Evolutionary conservation across 352 stramenopile genomes (phyloP), one percentile per base, ranked within the genome.

Genomic region (Phytophthora niederhauseri): DNA sequence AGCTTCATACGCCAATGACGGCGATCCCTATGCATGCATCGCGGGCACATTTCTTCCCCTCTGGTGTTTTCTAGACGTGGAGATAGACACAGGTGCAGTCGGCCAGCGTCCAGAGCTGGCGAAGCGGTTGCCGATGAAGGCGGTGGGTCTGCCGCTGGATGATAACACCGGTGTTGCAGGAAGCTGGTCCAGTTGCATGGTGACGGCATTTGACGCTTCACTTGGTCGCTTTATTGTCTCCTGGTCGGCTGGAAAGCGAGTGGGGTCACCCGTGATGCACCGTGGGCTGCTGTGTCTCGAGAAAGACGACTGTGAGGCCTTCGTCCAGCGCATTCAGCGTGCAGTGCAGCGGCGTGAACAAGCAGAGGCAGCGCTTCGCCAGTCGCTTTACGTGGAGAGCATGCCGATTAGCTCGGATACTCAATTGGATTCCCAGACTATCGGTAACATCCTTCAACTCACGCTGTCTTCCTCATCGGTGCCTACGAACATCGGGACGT

Each of bases 171-270:
- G 89, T 11, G 50, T 76, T 0, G 54, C 77, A 50, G 85, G 87
- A 2, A 90, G 84, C 41, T 96, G 89, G 87, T 93, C 89, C 0
- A 72, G 70, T 1, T 95, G 87, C 48, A 87, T 92, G 61, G 84
- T 93, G 41, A 95, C 85, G 6, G 76, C 84, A 0, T 92, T 83
- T 70, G 85, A 95, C 14, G 48, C 58, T 2, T 60, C 60, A 0
- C 26, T 88, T 14, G 62, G 69, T 28, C 71, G 80, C 8, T 94
- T 88, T 19, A 75, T 94, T 34, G 85, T 94, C 8, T 92, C 85
- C 1, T 95, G 89, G 85, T 78, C 81, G 14, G 85, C 81, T 26
- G 87, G 87, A 5, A 91, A 90, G 52, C 85, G 89, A 15, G 84
- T 95, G 3, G 87, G 85, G 2, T 81, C 83, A 0, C 78, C 87